These are phyloP conservation scores for Linnemannia zychae DNA, from an alignment of 192 early-diverging fungal genomes.

Conservation along the genomic window DNA sequence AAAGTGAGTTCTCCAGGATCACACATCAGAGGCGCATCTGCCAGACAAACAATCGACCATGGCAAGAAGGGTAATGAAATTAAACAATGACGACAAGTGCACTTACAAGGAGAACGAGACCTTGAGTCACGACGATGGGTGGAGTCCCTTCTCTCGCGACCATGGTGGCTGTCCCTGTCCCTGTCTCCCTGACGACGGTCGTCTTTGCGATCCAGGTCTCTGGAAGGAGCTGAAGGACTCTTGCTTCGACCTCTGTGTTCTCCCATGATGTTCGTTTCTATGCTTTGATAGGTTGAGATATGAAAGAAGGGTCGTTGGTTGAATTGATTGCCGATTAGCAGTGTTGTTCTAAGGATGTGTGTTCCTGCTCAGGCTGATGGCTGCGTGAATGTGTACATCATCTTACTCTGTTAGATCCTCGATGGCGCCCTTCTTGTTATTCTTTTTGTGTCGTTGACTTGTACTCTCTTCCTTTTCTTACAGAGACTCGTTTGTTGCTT, in stretches of 20 bases:
- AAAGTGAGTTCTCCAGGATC: not conserved
- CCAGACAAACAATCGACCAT: not conserved
- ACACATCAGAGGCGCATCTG: too few relatives aligned
- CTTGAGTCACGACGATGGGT: conserved; percentile 24
- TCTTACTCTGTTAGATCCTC: too few relatives aligned
- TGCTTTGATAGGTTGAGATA: not conserved
- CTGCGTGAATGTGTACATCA: too few relatives aligned
- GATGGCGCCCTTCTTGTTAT: too few relatives aligned
- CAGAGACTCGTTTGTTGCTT: too few relatives aligned
- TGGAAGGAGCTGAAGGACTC: conserved; percentile 5
- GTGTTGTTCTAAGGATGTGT: not conserved
- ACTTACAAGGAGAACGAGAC: conserved; percentile 54
- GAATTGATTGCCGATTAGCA: not conserved
- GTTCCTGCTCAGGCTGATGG: not conserved
- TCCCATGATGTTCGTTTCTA: conserved; percentile 13
- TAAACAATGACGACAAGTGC: not conserved
- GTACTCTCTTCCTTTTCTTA: too few relatives aligned
- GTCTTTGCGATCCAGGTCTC: not conserved
- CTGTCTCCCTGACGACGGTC: conserved; percentile 2
- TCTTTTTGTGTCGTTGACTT: too few relatives aligned
- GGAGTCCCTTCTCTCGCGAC: conserved; percentile 12
- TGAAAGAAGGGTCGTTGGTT: too few relatives aligned
- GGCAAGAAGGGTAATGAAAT: not conserved
- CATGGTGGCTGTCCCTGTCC: not conserved
- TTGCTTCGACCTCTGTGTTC: conserved; percentile 26